A percentile compares a stretch with the other conserved stretches of the same genome.
Evolutionary conservation across 306 rosid genomes (phyloP).

Genomic region (Astragalus glycyphyllos): DNA sequence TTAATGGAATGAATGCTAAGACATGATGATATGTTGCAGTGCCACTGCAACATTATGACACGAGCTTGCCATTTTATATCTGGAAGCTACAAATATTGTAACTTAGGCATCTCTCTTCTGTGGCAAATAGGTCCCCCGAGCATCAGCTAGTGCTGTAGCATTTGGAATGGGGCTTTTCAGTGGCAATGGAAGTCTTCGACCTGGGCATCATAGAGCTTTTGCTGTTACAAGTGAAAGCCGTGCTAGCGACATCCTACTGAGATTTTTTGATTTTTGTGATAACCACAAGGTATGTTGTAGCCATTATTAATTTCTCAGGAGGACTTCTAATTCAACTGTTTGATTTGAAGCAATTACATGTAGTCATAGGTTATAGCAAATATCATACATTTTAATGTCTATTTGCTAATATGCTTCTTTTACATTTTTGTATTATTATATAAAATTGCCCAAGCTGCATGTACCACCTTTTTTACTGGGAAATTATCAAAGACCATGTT

Average conservation of each 20-base stretch:
- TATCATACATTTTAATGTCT: constrained; percentile 25
- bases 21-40: constrained; percentile 4
- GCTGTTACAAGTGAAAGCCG: constrained; percentile 87
- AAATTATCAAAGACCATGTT: constrained; percentile 9
- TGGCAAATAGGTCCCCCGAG: constrained; percentile 76
- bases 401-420: constrained; percentile 13
- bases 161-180: constrained; percentile 91
- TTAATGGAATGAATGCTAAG: constrained; percentile 20
- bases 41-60: constrained; percentile 5
- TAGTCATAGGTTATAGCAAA: constrained; percentile 30
- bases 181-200: constrained; percentile 85
- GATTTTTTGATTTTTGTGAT: constrained; percentile 78
- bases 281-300: constrained; percentile 76
- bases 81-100: constrained; percentile 15
- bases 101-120: constrained; percentile 27
- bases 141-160: constrained; percentile 98
- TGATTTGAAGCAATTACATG: constrained; percentile 15
- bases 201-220: constrained; percentile 79
- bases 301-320: constrained; percentile 26
- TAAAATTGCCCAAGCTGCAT: constrained; percentile 16
- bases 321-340: constrained; percentile 23
- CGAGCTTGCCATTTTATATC: background rate
- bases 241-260: constrained; percentile 76
- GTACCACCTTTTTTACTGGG: background rate
- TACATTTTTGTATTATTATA: constrained; percentile 7